Base-by-base conservation (phyloP, 331 rosid genomes). In the Acacia pycnantha region DNA sequence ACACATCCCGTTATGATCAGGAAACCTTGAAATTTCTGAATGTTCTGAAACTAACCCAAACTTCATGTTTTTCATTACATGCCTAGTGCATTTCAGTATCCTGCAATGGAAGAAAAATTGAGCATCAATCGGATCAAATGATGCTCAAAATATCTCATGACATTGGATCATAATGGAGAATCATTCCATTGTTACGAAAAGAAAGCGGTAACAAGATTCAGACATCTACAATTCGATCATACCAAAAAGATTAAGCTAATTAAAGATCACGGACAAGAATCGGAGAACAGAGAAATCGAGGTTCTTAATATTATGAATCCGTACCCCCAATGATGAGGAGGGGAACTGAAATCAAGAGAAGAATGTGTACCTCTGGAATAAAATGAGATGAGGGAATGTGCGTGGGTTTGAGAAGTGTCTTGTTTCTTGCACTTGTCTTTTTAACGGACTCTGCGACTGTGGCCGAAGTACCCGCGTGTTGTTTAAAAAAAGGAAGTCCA, bases 401-500 rank as follows among this genome's bases (percentile, higher is more conserved):
- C 78, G 74, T 65, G 61, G 14, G 56, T 70, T 4, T 43, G n/a
- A 18, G 29, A 41, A 13, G 40, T 27, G 14, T 72, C 15, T 29
- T 72, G 15, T 58, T 79, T 72, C 59, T 18, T 51, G 70, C 14
- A 12, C 35, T 56, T 31, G 70, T 77, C 79, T 74, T 61, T 48
- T 81, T 76, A 80, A 79, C 78, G 87, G 86, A 77, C 83, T 53
- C n/a, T 77, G 43, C 74, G 21, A 73, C 84, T 79, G 80, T 71
- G 85, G 35, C 51, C 62, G 70, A 79, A 79, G 79, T 86, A 77
- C 91, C 91, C 90, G 91, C 90, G 82, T 44, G 65, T 78, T 26
- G 90, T 85, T 91, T 89, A 27, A 89, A 89, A 92, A 90, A 80
- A 75, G 48, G 80, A 77, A 81, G 59, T 61, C 54, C 31, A 16